Evolutionary conservation across 2,329 filamentous ascomycete species (phyloP).

Genomic region (Colletotrichum lentis): DNA sequence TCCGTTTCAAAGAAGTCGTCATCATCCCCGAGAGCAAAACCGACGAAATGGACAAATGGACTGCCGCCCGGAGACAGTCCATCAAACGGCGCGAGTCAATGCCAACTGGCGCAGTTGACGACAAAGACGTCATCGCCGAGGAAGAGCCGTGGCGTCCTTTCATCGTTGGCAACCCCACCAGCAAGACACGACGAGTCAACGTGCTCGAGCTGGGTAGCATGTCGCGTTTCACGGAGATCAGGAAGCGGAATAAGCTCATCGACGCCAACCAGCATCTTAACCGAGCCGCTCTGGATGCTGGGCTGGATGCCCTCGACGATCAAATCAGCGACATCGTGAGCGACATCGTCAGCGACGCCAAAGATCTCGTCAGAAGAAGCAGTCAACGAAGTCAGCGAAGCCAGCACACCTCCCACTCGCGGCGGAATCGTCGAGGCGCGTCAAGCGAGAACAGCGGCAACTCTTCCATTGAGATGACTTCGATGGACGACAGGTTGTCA

Average conservation of each 20-base stretch:
- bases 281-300: slow-evolving; percentile 48
- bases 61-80: slow-evolving; percentile 59
- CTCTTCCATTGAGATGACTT: slow-evolving; percentile 44
- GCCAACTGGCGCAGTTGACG: slow-evolving; percentile 40
- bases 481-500: slow-evolving; percentile 36
- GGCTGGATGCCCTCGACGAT: slow-evolving; percentile 49
- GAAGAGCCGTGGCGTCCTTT: slow-evolving; percentile 73
- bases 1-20: slow-evolving; percentile 71
- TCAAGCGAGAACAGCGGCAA: slow-evolving; percentile 36
- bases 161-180: slow-evolving; percentile 75
- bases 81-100: slow-evolving; percentile 55
- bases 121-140: slow-evolving; percentile 51
- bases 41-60: slow-evolving; percentile 62
- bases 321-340: slow-evolving; percentile 49
- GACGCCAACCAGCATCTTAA: slow-evolving; percentile 54
- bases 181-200: slow-evolving; percentile 74
- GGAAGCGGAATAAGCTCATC: slow-evolving; percentile 65
- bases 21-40: slow-evolving; percentile 72
- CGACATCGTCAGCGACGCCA: slow-evolving; percentile 47
- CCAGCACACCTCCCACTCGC: slow-evolving; percentile 2
- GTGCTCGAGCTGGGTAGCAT: slow-evolving; percentile 73
- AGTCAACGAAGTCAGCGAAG: slow-evolving; percentile 33
- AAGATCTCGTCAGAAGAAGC: slow-evolving; percentile 41
- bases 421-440: slow-evolving; percentile 29
- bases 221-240: slow-evolving; percentile 78